Evolutionary conservation across 495 filamentous ascomycete species (phyloP).

Genomic region (Penicillium parvum): DNA sequence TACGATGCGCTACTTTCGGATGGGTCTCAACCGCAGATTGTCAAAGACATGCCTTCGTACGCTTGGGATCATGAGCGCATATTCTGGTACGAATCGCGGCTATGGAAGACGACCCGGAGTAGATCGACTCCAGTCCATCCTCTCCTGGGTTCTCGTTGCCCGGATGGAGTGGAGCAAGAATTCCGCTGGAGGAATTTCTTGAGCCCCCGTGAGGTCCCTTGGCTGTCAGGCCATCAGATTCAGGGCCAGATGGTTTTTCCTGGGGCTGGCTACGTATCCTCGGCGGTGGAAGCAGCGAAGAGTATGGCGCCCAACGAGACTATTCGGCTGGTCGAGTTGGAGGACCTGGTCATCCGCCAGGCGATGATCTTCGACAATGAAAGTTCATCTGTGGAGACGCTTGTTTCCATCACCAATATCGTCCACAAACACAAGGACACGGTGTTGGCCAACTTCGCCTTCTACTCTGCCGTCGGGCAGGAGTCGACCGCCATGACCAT

Average conservation of each 20-base stretch:
- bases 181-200: constrained; percentile 14
- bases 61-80: background rate
- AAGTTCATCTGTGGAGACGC: too few species aligned
- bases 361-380: too few species aligned
- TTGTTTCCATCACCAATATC: too few species aligned
- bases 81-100: background rate
- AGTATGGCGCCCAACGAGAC: background rate
- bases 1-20: background rate
- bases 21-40: background rate
- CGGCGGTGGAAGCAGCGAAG: constrained; percentile 28
- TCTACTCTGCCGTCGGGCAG: too few species aligned
- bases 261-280: constrained; percentile 9
- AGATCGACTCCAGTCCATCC: constrained; percentile 14
- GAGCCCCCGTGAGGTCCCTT: constrained; percentile 12
- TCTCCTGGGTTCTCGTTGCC: constrained; percentile 36
- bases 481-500: too few species aligned
- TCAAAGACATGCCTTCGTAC: background rate
- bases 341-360: background rate
- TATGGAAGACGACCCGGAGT: background rate
- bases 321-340: constrained; percentile 7
- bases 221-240: constrained; percentile 14
- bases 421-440: too few species aligned
- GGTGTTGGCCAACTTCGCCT: too few species aligned
- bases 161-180: too few species aligned
- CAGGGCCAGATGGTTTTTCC: constrained; percentile 15